These are phyloP conservation scores for Trichophaea hybrida DNA, from an alignment of 2,329 filamentous ascomycete genomes.

Conservation along the genomic window DNA sequence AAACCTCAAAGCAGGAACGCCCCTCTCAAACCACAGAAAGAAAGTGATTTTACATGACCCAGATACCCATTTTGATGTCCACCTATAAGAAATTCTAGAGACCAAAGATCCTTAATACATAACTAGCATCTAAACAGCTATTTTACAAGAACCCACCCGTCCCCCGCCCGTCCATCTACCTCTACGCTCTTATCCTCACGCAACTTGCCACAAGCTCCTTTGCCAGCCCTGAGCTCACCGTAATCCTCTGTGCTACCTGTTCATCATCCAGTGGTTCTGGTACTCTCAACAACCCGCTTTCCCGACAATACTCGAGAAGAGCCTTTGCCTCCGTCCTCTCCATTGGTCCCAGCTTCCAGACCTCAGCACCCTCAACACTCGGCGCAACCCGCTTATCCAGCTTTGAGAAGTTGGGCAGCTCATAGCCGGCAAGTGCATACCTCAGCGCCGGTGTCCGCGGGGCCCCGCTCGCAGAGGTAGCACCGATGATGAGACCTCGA, in stretches of 20 bases:
- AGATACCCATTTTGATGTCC: too few species aligned
- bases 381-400: constrained; percentile 31
- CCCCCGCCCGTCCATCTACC: background rate
- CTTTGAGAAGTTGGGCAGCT: constrained; percentile 32
- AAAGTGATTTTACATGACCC: too few species aligned
- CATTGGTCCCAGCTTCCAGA: constrained; percentile 51
- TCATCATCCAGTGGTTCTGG: background rate
- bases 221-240: background rate
- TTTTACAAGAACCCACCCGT: too few species aligned
- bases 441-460: constrained; percentile 52
- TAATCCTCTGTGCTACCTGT: background rate
- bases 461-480: constrained; percentile 58
- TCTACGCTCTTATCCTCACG: background rate
- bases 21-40: too few species aligned
- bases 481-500: constrained; percentile 47
- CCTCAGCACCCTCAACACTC: constrained; percentile 40
- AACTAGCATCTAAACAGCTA: too few species aligned
- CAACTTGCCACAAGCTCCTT: constrained; percentile 1
- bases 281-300: constrained; percentile 62
- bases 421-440: constrained; percentile 44
- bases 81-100: too few species aligned
- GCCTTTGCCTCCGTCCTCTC: constrained; percentile 59
- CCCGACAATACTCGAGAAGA: constrained; percentile 86
- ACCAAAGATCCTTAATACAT: too few species aligned
- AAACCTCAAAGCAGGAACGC: too few species aligned